Conservation (phyloP, 805 yeast species). For the Schizosaccharomyces osmophilus region DNA sequence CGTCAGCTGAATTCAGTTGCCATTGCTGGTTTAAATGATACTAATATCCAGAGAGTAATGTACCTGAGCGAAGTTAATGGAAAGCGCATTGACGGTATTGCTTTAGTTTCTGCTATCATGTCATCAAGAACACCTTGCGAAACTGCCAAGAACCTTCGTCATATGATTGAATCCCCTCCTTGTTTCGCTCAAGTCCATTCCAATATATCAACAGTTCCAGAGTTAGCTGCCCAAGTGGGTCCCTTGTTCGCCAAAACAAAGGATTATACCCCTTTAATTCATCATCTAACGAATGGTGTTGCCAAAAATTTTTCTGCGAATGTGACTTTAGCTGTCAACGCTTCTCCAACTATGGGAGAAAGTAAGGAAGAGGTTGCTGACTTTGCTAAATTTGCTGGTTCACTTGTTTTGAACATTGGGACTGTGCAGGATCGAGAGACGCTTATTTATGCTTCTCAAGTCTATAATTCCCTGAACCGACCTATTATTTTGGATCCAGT, state of each 20-base stretch:
- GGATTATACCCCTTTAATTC: constrained; percentile 35
- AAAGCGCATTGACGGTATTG: constrained; percentile 45
- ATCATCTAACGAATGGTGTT: constrained; percentile 73
- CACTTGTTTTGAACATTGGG: constrained; percentile 52
- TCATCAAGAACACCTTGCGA: constrained; percentile 28
- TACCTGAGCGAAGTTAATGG: constrained; percentile 15
- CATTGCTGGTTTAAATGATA: constrained; percentile 53
- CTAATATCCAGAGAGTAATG: constrained; percentile 28
- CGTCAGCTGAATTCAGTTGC: constrained; percentile 33
- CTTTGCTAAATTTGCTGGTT: constrained; percentile 27
- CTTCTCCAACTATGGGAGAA: constrained; percentile 77
- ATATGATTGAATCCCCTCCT: constrained; percentile 13
- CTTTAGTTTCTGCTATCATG: constrained; percentile 72
- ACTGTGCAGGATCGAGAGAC: constrained; percentile 26
- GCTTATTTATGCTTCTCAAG: constrained; percentile 25
- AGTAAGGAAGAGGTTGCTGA: constrained; percentile 40
- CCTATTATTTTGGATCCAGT: constrained; percentile 76
- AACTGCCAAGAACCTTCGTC: constrained; percentile 22
- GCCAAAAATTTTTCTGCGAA: constrained; percentile 76
- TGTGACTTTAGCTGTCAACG: constrained; percentile 60
- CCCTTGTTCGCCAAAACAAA: constrained; percentile 11
- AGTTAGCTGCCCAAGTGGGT: constrained; percentile 8
- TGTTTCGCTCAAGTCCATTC: constrained; percentile 7
- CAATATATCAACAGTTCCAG: not conserved
- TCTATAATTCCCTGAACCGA: constrained; percentile 29